Evolutionary conservation across 768 basidiomycete species (phyloP).

Genomic region (Agaricus bisporus): DNA sequence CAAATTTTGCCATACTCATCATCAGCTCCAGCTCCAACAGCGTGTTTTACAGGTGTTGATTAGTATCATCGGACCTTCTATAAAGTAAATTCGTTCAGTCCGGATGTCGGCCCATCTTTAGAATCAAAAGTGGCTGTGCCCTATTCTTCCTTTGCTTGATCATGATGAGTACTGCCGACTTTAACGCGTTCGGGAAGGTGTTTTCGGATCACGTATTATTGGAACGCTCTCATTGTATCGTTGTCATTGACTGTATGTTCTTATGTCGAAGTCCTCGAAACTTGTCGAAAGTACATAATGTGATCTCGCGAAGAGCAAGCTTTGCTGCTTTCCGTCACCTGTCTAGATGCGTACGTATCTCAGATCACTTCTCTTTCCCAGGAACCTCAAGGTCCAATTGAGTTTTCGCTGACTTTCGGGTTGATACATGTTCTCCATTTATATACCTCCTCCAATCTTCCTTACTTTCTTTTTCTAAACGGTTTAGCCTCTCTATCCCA

Average conservation of each 20-base stretch:
- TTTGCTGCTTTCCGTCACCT: not conserved
- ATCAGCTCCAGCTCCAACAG: conserved; percentile 52
- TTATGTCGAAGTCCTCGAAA: not conserved
- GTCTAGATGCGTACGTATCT: not conserved
- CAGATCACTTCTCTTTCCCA: not conserved
- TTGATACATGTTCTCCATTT: conserved; percentile 3
- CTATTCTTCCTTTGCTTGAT: not conserved
- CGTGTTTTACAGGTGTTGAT: conserved; percentile 65
- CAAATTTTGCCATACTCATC: not conserved
- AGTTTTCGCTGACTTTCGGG: not conserved
- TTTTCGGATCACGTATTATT: no score
- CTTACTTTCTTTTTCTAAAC: conserved; percentile 6
- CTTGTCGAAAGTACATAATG: no score
- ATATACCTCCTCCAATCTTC: not conserved
- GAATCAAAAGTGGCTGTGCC: not conserved
- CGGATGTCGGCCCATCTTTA: not conserved
- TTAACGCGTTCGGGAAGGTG: not conserved
- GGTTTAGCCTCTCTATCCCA: conserved; percentile 19
- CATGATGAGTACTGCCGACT: not conserved
- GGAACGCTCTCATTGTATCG: no score
- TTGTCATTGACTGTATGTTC: not conserved
- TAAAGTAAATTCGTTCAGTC: conserved; percentile 7
- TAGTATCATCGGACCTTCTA: conserved; percentile 33
- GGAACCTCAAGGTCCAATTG: not conserved
- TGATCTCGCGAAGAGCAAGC: not conserved